Evolutionary conservation across 371 early-diverging fungal genomes (phyloP).

Genomic region (Apophysomyces trapeziformis): DNA sequence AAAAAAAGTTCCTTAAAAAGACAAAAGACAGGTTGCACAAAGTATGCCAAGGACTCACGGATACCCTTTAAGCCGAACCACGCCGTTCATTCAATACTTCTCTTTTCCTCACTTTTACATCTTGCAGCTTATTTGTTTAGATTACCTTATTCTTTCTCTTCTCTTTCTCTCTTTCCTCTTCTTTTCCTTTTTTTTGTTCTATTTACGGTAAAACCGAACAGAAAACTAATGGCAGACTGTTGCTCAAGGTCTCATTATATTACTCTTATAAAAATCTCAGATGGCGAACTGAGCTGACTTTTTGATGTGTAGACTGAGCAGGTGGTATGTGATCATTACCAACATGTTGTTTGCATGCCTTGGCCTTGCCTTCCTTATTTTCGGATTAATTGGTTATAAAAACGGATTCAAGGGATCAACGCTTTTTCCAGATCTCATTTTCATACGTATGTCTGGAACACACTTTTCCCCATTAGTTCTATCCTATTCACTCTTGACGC

Average conservation of each 20-base stretch:
- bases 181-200: not conserved
- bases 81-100: conserved; percentile 5
- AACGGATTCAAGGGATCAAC: conserved; percentile 43
- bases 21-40: conserved; percentile 8
- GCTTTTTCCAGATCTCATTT: conserved; percentile 40
- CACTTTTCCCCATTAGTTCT: not conserved
- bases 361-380: conserved; percentile 46
- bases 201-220: not conserved
- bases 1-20: conserved; percentile 10
- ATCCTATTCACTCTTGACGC: conserved; percentile 4
- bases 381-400: conserved; percentile 47
- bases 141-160: not conserved
- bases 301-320: conserved; percentile 41
- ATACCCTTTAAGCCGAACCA: conserved; percentile 11
- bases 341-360: conserved; percentile 48
- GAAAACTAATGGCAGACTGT: not conserved
- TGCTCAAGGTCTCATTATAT: conserved; percentile 1
- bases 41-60: conserved; percentile 11
- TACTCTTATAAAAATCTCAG: not conserved
- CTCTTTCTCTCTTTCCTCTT: not conserved
- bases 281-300: not conserved
- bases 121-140: conserved; percentile 8
- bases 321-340: conserved; percentile 48
- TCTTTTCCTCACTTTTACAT: conserved; percentile 5
- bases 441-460: conserved; percentile 36